These are phyloP conservation scores for Yamadazyma sp. DNA, from an alignment of 1,139 yeast species.

Conservation along the genomic window DNA sequence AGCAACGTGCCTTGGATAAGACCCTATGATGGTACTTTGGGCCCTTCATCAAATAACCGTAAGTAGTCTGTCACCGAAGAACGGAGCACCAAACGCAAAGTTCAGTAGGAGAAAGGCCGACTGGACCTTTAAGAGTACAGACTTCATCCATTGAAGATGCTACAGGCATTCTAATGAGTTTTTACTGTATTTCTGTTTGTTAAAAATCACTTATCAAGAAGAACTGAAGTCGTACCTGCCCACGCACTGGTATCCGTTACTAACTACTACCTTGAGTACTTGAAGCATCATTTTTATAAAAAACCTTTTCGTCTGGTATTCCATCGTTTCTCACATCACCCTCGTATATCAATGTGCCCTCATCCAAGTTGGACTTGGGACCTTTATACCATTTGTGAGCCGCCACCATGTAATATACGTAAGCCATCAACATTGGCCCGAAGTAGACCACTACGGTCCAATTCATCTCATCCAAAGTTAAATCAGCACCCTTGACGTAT, in stretches of 20 bases:
- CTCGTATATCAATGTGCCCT: constrained; percentile 24
- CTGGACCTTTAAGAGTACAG: too few species aligned
- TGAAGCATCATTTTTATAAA: constrained; percentile 4
- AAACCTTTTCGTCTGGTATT: constrained; percentile 12
- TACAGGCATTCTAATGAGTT: too few species aligned
- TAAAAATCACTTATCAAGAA: too few species aligned
- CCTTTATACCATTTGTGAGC: constrained; percentile 70
- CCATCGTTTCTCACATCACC: constrained; percentile 10
- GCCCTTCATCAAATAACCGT: too few species aligned
- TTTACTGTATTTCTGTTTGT: too few species aligned
- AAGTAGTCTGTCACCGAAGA: too few species aligned
- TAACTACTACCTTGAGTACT: constrained; percentile 4
- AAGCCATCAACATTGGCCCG: constrained; percentile 58
- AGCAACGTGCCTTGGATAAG: too few species aligned
- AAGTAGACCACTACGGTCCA: constrained; percentile 72
- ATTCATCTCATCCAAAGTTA: constrained; percentile 56
- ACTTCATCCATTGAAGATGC: too few species aligned
- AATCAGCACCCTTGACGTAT: constrained; percentile 47
- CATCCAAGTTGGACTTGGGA: constrained; percentile 60
- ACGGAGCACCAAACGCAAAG: too few species aligned
- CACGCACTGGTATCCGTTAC: background rate
- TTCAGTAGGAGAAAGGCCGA: too few species aligned
- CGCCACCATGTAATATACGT: constrained; percentile 53
- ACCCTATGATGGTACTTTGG: background rate
- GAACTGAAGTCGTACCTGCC: too few species aligned